phyloP scores from a whole-genome alignment of 495 filamentous ascomycete species.

The Hypoxylon intermedium region DNA sequence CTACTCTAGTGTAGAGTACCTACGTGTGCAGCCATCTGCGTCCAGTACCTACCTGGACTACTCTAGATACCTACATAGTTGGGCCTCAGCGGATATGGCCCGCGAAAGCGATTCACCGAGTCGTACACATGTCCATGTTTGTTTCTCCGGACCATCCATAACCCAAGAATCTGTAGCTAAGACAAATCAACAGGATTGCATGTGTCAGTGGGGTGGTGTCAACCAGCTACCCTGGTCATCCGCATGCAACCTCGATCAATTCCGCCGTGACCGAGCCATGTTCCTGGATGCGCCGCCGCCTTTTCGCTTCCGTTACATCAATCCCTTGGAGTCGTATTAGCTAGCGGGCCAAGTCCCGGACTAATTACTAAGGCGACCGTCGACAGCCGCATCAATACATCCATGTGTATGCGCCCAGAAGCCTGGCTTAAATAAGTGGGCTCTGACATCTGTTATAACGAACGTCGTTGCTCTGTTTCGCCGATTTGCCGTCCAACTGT shows the following conservation, averaged over 20 bases:
- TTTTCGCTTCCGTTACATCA: constrained; percentile 28
- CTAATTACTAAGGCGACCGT: constrained; percentile 19
- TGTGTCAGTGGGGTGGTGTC: too few relatives aligned
- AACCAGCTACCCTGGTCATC: neutral
- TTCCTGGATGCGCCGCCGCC: constrained; percentile 15
- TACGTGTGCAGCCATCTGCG: constrained; percentile 11
- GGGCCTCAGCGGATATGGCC: too few relatives aligned
- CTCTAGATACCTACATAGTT: too few relatives aligned
- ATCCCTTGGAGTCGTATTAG: constrained; percentile 29
- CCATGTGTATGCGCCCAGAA: neutral
- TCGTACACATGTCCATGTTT: constrained; percentile 26
- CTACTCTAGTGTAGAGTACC: too few relatives aligned
- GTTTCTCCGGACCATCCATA: constrained; percentile 34
- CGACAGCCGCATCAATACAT: constrained; percentile 9
- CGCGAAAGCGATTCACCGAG: constrained; percentile 30
- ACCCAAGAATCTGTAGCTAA: constrained; percentile 10
- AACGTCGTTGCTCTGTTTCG: neutral
- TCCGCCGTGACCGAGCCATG: constrained; percentile 29
- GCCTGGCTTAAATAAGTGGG: constrained; percentile 15
- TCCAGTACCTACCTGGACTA: too few relatives aligned
- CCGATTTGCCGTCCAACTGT: neutral
- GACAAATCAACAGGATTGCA: neutral
- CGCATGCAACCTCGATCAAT: constrained; percentile 31
- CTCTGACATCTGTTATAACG: constrained; percentile 4
- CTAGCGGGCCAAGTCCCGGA: constrained; percentile 22